Conservation (phyloP, 352 stramenopile genomes). For the Poterioochromonas sp. region DNA sequence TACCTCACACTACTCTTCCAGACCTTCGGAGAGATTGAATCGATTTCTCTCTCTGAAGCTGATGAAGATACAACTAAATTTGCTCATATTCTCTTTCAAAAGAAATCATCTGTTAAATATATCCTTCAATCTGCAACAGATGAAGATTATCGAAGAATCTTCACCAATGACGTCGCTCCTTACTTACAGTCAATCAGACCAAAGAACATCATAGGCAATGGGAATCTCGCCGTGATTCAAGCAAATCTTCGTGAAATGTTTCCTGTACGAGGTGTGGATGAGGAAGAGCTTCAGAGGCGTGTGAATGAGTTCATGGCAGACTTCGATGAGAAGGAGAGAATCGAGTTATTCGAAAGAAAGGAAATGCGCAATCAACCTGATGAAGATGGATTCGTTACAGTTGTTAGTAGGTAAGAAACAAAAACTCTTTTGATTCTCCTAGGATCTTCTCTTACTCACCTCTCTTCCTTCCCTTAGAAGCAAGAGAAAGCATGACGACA, state of each 20-base stretch:
- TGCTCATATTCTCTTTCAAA: slow-evolving; percentile 15
- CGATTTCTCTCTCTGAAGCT: not conserved
- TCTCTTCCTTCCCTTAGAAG: not conserved
- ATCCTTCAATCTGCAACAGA: not conserved
- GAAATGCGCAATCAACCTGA: not conserved
- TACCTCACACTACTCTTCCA: not conserved
- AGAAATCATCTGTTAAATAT: not conserved
- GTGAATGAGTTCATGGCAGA: slow-evolving; percentile 4
- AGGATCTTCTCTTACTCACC: not conserved
- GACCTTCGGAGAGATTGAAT: slow-evolving; percentile 23
- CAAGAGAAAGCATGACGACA: not conserved
- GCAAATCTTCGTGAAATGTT: not conserved
- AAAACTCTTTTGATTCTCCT: not conserved
- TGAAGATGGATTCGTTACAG: slow-evolving; percentile 15
- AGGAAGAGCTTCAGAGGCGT: not conserved
- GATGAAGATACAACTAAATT: not conserved
- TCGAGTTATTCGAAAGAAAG: not conserved
- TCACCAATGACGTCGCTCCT: too few relatives aligned
- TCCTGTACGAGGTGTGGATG: not conserved
- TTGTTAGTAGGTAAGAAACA: not conserved
- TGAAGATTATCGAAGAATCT: not conserved
- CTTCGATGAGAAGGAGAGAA: not conserved
- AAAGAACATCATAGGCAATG: not conserved
- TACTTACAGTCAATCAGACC: too few relatives aligned
- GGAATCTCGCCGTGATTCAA: not conserved